Evolutionary conservation across 371 early-diverging fungal genomes (phyloP).

Genomic region (Choanephora cucurbitarum): DNA sequence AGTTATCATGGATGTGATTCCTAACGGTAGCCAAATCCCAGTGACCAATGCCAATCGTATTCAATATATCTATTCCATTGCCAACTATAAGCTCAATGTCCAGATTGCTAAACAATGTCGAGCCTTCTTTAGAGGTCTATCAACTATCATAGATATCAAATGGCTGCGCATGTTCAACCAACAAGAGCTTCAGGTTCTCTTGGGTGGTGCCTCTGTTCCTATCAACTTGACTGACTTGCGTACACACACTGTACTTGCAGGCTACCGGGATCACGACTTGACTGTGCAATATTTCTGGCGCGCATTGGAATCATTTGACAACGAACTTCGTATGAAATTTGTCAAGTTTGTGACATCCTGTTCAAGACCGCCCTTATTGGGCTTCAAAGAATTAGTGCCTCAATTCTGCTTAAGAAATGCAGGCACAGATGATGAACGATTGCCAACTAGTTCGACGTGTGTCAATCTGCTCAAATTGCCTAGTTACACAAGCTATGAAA

Average conservation of each 20-base stretch:
- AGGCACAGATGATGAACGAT: conserved; percentile 57
- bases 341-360: conserved; percentile 93
- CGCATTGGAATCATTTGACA: conserved; percentile 65
- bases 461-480: conserved; percentile 95
- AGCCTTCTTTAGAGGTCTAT: conserved; percentile 84
- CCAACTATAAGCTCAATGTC: conserved; percentile 77
- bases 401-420: conserved; percentile 76
- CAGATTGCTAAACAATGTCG: conserved; percentile 83
- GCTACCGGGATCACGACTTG: conserved; percentile 68
- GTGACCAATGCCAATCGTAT: conserved; percentile 87
- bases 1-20: conserved; percentile 72
- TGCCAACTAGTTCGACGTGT: conserved; percentile 91
- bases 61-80: conserved; percentile 78
- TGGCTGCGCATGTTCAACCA: conserved; percentile 88
- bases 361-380: conserved; percentile 88
- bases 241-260: conserved; percentile 82
- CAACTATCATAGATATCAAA: conserved; percentile 70
- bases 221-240: conserved; percentile 81
- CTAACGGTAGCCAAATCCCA: conserved; percentile 69
- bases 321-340: conserved; percentile 70
- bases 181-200: conserved; percentile 87
- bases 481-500: conserved; percentile 60
- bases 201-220: conserved; percentile 77
- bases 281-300: conserved; percentile 86
- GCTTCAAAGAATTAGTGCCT: conserved; percentile 85